Evolutionary conservation across 257 asterid species (phyloP).

Genomic region (Solanum habrochaites): DNA sequence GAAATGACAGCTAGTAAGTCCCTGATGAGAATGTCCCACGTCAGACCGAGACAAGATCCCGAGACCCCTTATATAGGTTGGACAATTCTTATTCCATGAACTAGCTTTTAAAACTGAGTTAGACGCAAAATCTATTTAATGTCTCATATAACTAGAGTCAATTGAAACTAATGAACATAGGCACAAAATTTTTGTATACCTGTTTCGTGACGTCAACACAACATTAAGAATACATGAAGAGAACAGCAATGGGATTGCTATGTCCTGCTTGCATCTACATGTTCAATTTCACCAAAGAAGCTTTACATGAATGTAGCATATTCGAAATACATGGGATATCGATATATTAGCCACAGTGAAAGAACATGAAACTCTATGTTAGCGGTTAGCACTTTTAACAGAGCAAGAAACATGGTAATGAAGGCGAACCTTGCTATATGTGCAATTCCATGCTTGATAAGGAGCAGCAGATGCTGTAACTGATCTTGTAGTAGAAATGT

Average conservation of each 20-base stretch:
- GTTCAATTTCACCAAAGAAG: neutral
- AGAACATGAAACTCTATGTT: neutral
- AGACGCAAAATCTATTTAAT: neutral
- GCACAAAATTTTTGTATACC: neutral
- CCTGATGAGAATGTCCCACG: neutral
- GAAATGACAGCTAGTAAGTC: neutral
- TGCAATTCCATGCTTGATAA: neutral
- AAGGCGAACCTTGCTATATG: neutral
- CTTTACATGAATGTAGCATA: neutral
- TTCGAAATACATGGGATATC: neutral
- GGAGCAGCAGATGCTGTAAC: neutral
- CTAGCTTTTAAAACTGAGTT: neutral
- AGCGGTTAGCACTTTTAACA: neutral
- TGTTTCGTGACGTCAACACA: neutral
- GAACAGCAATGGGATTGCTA: neutral
- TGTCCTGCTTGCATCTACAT: neutral
- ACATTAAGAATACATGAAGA: neutral
- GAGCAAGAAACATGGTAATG: neutral
- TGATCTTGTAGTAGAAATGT: neutral
- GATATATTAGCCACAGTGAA: neutral
- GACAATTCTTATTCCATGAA: neutral
- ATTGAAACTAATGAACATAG: neutral
- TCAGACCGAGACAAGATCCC: neutral
- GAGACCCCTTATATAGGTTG: neutral
- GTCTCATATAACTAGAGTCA: neutral